phyloP scores from a whole-genome alignment of 169 alveolate species.

The Plasmodium ovale region DNA sequence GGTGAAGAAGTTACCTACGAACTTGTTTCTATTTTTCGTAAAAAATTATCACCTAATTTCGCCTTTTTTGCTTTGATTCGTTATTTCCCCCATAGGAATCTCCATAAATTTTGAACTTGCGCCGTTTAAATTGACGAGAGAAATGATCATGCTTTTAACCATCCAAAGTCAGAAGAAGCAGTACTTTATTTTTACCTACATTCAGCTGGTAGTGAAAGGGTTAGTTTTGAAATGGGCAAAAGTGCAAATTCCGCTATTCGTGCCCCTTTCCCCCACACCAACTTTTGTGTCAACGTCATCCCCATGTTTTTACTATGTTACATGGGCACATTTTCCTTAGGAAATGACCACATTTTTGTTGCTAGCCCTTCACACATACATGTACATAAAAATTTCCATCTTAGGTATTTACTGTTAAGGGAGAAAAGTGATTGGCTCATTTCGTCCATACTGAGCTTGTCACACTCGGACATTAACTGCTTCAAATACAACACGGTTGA shows the following conservation, averaged over 20 bases:
- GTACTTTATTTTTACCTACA: conserved; percentile 67
- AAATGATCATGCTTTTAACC: conserved; percentile 79
- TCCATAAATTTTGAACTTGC: conserved; percentile 94
- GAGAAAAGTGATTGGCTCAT: conserved; percentile 74
- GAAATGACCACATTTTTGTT: too few species aligned
- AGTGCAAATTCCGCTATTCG: not conserved
- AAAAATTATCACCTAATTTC: too few species aligned
- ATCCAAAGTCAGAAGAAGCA: conserved; percentile 66
- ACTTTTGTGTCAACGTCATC: too few species aligned
- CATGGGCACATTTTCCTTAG: too few species aligned
- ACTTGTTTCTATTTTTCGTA: not conserved
- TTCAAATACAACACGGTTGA: conserved; percentile 73
- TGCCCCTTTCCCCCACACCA: not conserved
- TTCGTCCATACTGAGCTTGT: conserved; percentile 58
- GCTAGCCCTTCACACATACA: not conserved
- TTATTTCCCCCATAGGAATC: conserved; percentile 41
- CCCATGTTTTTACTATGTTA: too few species aligned
- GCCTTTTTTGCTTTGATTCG: too few species aligned
- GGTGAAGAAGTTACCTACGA: not conserved
- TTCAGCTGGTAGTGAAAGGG: conserved; percentile 74
- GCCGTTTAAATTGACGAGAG: conserved; percentile 97
- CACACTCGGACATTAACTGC: conserved; percentile 73
- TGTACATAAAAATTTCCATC: conserved; percentile 74
- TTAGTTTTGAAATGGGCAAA: not conserved
- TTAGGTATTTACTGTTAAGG: conserved; percentile 57